Conservation (phyloP, 1,284 basidiomycete genomes). For the Apiotrichum sp. region DNA sequence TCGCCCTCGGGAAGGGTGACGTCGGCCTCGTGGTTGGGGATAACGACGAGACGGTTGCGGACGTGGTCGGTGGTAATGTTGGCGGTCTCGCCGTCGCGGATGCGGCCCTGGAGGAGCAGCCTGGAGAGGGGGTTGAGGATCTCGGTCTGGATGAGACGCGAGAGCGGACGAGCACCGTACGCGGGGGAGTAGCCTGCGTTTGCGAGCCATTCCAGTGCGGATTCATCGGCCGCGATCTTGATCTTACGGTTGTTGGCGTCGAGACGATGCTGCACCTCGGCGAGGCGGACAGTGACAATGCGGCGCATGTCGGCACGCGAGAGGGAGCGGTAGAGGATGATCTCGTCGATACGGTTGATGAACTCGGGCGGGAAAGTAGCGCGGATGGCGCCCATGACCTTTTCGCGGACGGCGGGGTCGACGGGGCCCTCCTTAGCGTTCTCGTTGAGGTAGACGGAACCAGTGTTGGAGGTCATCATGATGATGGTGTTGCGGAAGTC, state of each 20-base stretch:
- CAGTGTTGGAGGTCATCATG: constrained; percentile 55
- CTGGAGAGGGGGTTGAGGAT: constrained; percentile 86
- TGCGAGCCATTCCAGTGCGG: constrained; percentile 74
- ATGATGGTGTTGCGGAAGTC: constrained; percentile 48
- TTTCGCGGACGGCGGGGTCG: constrained; percentile 39
- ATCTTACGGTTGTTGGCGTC: constrained; percentile 68
- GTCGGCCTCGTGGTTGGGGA: constrained; percentile 68
- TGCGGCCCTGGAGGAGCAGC: constrained; percentile 74
- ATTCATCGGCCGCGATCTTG: constrained; percentile 65
- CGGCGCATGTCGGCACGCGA: constrained; percentile 49
- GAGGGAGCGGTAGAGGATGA: constrained; percentile 54
- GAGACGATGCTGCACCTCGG: constrained; percentile 64
- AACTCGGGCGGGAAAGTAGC: constrained; percentile 55
- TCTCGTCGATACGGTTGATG: constrained; percentile 53
- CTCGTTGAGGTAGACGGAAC: constrained; percentile 53
- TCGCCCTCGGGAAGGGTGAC: constrained; percentile 38
- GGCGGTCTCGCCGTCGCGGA: constrained; percentile 76
- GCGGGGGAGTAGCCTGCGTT: constrained; percentile 75
- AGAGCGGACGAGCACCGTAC: constrained; percentile 87
- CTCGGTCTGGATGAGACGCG: constrained; percentile 86
- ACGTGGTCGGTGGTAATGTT: constrained; percentile 74
- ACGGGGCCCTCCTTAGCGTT: constrained; percentile 48
- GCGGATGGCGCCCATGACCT: constrained; percentile 51
- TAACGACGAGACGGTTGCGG: constrained; percentile 69
- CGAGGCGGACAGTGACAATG: constrained; percentile 53